Conservation (phyloP, 345 rosid species). For the Pistacia atlantica region DNA sequence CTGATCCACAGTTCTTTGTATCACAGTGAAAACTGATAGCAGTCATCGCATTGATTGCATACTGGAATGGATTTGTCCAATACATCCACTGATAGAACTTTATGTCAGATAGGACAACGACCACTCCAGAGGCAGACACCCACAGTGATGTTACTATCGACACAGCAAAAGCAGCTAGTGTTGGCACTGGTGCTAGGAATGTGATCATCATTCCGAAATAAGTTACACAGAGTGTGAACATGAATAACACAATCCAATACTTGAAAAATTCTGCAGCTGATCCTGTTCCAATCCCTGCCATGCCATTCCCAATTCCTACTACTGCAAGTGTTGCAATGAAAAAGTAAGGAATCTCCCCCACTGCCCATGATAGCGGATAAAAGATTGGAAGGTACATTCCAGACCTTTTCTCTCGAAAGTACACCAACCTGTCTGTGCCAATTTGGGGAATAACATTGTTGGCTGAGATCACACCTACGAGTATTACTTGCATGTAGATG, state of each 20-base stretch:
- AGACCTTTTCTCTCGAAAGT: conserved; percentile 37
- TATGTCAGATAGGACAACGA: conserved; percentile 30
- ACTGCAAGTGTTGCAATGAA: conserved; percentile 33
- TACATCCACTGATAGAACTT: conserved; percentile 39
- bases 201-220: conserved; percentile 46
- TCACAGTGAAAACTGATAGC: conserved; percentile 29
- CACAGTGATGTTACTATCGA: conserved; percentile 33
- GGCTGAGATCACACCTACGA: conserved; percentile 37
- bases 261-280: conserved; percentile 22
- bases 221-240: conserved; percentile 32
- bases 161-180: conserved; percentile 40
- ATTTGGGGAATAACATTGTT: conserved; percentile 36
- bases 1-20: conserved; percentile 24
- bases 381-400: conserved; percentile 41
- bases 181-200: conserved; percentile 41
- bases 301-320: conserved; percentile 36
- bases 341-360: conserved; percentile 37
- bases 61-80: conserved; percentile 39
- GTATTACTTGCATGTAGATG: conserved; percentile 39
- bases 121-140: conserved; percentile 38
- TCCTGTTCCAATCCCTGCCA: conserved; percentile 37
- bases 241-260: conserved; percentile 35
- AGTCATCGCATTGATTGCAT: conserved; percentile 22
- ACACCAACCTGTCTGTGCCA: conserved; percentile 38
- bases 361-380: conserved; percentile 42